Conservation (phyloP, 192 early-diverging fungal genomes). For the Entomortierella parvispora region DNA sequence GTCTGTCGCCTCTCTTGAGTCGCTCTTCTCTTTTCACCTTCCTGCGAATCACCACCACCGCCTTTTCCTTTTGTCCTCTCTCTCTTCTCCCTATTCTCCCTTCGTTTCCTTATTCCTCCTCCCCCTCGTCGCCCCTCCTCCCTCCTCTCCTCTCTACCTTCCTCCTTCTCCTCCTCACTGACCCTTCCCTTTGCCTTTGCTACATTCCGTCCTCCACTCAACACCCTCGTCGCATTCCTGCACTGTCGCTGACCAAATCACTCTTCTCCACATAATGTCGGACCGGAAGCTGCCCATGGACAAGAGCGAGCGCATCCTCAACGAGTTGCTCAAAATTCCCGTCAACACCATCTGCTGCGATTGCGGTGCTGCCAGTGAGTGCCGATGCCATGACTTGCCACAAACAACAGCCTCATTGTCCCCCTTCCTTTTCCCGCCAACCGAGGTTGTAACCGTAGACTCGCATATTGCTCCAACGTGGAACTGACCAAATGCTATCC, state of each 20-base stretch:
- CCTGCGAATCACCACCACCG: too few relatives aligned
- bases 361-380: constrained; percentile 76
- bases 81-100: too few relatives aligned
- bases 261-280: constrained; percentile 16
- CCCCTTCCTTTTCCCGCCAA: neutral
- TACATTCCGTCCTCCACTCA: neutral
- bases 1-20: too few relatives aligned
- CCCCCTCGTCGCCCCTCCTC: neutral
- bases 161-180: neutral
- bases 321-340: constrained; percentile 72
- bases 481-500: too few relatives aligned
- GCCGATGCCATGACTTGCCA: neutral
- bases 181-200: neutral
- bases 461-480: too few relatives aligned
- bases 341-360: constrained; percentile 81
- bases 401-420: neutral
- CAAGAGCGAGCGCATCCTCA: constrained; percentile 74
- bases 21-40: too few relatives aligned
- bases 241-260: too few relatives aligned
- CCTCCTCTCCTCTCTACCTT: neutral
- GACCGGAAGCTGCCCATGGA: constrained; percentile 70
- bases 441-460: too few relatives aligned
- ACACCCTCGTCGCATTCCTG: neutral
- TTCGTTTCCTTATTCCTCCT: too few relatives aligned
- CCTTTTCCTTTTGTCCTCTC: too few relatives aligned